Evolutionary conservation across 2,329 filamentous ascomycete genomes (phyloP).

Genomic region (Exophiala bonariae): DNA sequence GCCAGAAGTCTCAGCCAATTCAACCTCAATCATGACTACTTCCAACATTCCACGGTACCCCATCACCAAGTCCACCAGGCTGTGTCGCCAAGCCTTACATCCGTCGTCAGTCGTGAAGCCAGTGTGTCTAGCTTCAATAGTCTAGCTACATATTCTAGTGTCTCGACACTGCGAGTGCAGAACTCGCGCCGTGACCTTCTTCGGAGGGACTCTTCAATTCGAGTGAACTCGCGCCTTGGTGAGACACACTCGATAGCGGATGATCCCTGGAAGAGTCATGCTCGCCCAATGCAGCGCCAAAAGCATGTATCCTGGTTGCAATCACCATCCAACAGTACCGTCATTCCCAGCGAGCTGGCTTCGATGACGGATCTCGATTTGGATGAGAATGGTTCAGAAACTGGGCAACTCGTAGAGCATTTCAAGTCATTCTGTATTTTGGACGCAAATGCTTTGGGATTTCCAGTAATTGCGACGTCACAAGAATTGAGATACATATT

Average conservation of each 20-base stretch:
- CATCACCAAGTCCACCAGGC: constrained; percentile 11
- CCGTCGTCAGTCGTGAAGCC: constrained; percentile 19
- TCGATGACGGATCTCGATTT: constrained; percentile 1
- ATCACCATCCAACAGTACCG: constrained; percentile 15
- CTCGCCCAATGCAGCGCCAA: not conserved
- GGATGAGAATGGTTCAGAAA: not conserved
- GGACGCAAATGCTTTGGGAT: constrained; percentile 23
- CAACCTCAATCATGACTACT: constrained; percentile 23
- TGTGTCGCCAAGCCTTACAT: constrained; percentile 6
- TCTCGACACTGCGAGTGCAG: constrained; percentile 21
- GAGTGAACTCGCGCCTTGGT: not conserved
- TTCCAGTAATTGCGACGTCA: constrained; percentile 28
- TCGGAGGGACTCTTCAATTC: not conserved
- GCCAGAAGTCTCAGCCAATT: constrained; percentile 23
- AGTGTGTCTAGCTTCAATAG: constrained; percentile 17
- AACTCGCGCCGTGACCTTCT: constrained; percentile 16
- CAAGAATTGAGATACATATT: constrained; percentile 28
- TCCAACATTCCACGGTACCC: constrained; percentile 15
- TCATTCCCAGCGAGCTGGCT: not conserved
- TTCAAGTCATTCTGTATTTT: constrained; percentile 33
- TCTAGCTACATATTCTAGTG: constrained; percentile 14
- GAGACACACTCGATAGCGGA: not conserved
- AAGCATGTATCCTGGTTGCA: constrained; percentile 24
- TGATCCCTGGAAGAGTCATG: not conserved
- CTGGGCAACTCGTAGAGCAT: constrained; percentile 25